Conservation (phyloP, 2,329 filamentous ascomycete species). For the Trichoderma sp. region DNA sequence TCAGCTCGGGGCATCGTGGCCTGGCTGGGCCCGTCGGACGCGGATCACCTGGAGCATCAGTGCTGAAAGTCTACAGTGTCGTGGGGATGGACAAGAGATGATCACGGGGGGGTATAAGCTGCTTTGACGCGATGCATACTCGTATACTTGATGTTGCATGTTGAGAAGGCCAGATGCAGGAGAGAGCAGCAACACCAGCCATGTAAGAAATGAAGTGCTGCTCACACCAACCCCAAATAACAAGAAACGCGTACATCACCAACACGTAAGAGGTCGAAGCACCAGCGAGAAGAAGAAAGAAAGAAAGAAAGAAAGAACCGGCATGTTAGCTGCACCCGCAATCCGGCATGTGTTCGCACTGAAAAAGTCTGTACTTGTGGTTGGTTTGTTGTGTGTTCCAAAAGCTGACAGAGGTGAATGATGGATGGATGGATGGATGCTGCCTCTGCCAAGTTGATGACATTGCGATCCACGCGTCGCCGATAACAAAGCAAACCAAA, state of each 20-base stretch:
- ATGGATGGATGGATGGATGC: not conserved
- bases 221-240: not conserved
- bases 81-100: too few relatives aligned
- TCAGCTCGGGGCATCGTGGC: not conserved
- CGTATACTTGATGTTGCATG: too few relatives aligned
- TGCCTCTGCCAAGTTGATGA: slow-evolving; percentile 14
- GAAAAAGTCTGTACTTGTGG: too few relatives aligned
- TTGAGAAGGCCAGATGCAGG: not conserved
- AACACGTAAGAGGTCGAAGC: not conserved
- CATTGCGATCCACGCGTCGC: slow-evolving; percentile 20
- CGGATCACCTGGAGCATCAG: not conserved
- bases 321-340: not conserved
- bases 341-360: too few relatives aligned
- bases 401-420: too few relatives aligned
- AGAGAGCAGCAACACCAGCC: not conserved
- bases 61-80: too few relatives aligned
- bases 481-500: slow-evolving; percentile 21
- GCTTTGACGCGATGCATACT: too few relatives aligned
- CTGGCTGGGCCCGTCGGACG: not conserved
- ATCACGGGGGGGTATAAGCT: too few relatives aligned
- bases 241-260: not conserved
- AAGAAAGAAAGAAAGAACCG: not conserved
- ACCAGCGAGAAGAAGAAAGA: not conserved
- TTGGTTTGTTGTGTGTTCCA: too few relatives aligned
- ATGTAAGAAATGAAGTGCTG: not conserved